phyloP scores from a whole-genome alignment of 78 protist species.

The Polysphondylium violaceum region DNA sequence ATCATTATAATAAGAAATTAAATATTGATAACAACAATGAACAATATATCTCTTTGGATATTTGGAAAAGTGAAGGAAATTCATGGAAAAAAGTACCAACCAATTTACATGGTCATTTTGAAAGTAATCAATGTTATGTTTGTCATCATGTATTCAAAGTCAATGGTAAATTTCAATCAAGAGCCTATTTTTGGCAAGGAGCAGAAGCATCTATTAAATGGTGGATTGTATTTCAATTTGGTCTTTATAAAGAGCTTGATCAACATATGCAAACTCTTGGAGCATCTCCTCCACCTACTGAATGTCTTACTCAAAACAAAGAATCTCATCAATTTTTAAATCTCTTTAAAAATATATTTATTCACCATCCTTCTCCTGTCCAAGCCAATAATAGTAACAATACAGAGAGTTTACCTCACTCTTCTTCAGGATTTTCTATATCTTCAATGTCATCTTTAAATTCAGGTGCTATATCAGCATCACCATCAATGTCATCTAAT shows the following conservation, averaged over 20 bases:
- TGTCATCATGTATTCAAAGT: constrained; percentile 47
- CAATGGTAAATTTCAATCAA: not conserved
- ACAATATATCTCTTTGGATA: constrained; percentile 32
- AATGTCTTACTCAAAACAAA: constrained; percentile 62
- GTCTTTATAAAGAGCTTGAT: constrained; percentile 34
- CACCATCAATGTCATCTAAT: not conserved
- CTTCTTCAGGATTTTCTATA: not conserved
- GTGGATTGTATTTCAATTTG: constrained; percentile 79
- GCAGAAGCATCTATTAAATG: constrained; percentile 37
- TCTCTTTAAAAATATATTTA: constrained; percentile 28
- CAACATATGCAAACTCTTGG: constrained; percentile 23
- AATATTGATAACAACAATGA: not conserved
- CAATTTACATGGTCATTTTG: constrained; percentile 45
- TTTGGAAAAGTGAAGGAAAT: constrained; percentile 47
- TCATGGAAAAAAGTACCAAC: constrained; percentile 35
- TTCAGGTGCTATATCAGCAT: not conserved
- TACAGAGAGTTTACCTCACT: not conserved
- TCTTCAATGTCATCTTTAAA: constrained; percentile 5
- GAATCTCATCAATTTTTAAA: constrained; percentile 42
- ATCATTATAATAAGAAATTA: not conserved
- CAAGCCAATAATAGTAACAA: not conserved
- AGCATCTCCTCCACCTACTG: constrained; percentile 41
- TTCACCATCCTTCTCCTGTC: not conserved
- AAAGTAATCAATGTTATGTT: constrained; percentile 25
- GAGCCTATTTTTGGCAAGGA: constrained; percentile 73